Evolutionary conservation across 106 monocot species (phyloP).

Genomic region (Triglochin maritima): DNA sequence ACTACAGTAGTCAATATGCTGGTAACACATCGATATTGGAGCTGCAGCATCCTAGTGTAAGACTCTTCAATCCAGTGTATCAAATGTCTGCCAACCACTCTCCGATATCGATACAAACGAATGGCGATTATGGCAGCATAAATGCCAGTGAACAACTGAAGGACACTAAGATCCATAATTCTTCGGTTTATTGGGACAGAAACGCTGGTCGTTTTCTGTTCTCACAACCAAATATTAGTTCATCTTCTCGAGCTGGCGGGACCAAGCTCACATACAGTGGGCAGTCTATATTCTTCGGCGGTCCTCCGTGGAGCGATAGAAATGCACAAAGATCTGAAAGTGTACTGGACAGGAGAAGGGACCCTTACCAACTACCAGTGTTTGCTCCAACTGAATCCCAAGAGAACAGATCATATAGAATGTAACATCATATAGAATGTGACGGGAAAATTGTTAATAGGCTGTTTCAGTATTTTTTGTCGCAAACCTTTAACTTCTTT

Average conservation of each 20-base stretch:
- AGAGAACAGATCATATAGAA: conserved; percentile 1
- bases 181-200: conserved; percentile 38
- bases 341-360: conserved; percentile 13
- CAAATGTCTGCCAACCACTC: conserved; percentile 38
- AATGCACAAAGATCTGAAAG: conserved; percentile 11
- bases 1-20: conserved; percentile 22
- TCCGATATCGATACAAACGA: conserved; percentile 16
- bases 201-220: conserved; percentile 35
- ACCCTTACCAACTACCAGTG: conserved; percentile 41
- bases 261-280: conserved; percentile 29
- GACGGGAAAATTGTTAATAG: too few relatives aligned
- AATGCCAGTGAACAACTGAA: not conserved
- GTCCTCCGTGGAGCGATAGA: conserved; percentile 27
- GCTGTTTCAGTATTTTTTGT: too few relatives aligned
- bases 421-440: not conserved
- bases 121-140: conserved; percentile 12
- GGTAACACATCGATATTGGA: conserved; percentile 1
- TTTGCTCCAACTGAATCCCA: conserved; percentile 43
- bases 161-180: conserved; percentile 4
- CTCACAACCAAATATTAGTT: not conserved
- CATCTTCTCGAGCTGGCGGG: conserved; percentile 3
- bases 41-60: conserved; percentile 13
- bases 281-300: conserved; percentile 49
- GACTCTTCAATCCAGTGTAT: conserved; percentile 50
- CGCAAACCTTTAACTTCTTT: too few relatives aligned